Conservation (phyloP, 1,139 yeast genomes). For the Lodderomyces orthopsilosis region DNA sequence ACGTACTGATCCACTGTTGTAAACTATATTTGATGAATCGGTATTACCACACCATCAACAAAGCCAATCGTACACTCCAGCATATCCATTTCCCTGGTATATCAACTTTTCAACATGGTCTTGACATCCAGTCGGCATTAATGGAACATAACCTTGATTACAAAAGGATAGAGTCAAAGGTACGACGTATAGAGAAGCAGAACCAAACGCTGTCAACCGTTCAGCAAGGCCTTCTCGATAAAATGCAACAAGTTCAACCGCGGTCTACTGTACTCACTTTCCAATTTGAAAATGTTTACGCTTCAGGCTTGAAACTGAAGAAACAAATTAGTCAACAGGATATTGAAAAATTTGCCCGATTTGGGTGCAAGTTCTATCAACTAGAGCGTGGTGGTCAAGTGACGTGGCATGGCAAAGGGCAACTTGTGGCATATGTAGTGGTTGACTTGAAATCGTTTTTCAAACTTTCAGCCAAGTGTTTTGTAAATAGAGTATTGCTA, state of each 20-base stretch:
- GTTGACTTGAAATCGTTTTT: conserved; percentile 66
- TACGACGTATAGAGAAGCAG: conserved; percentile 8
- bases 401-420: conserved; percentile 97
- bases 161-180: conserved; percentile 52
- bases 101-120: conserved; percentile 58
- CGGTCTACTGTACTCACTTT: conserved; percentile 68
- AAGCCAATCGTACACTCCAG: conserved; percentile 32
- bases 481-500: conserved; percentile 67
- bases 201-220: conserved; percentile 16
- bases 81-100: conserved; percentile 63
- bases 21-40: background rate
- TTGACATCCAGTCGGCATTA: conserved; percentile 57
- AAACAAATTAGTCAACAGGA: conserved; percentile 31
- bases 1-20: background rate
- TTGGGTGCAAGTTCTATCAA: conserved; percentile 56
- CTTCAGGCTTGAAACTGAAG: conserved; percentile 83
- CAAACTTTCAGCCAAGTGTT: conserved; percentile 67
- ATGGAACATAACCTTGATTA: conserved; percentile 62
- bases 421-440: conserved; percentile 80
- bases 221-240: conserved; percentile 14
- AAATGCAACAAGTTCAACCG: conserved; percentile 53
- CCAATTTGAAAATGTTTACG: conserved; percentile 80
- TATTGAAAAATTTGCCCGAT: conserved; percentile 37
- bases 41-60: background rate
- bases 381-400: conserved; percentile 95